Conservation (phyloP, 2,329 filamentous ascomycete species). For the Fusarium xyrophilum region DNA sequence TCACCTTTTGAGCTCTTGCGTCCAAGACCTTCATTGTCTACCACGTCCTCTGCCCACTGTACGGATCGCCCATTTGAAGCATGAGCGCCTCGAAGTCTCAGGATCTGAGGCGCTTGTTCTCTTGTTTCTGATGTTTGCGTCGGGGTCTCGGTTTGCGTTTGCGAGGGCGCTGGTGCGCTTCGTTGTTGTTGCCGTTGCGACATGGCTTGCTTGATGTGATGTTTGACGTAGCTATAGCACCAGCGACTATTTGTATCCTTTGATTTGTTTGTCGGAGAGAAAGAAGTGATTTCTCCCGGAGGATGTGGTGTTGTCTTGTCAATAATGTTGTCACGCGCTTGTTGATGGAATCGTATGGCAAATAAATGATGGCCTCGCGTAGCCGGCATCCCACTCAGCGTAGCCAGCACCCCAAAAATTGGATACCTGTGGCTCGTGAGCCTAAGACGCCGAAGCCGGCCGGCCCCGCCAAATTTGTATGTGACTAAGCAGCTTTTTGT, state of each 20-base stretch:
- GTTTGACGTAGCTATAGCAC: not conserved
- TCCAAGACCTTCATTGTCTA: conserved; percentile 94
- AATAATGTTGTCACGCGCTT: conserved; percentile 19
- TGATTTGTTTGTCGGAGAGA: not conserved
- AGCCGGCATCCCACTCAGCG: too few species aligned
- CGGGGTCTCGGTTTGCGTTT: conserved; percentile 45
- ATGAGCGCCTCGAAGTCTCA: conserved; percentile 61
- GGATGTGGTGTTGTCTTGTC: not conserved
- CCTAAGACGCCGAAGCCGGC: too few species aligned
- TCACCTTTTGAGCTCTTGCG: conserved; percentile 93
- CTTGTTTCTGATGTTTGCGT: conserved; percentile 40
- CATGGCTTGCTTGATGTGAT: conserved; percentile 31
- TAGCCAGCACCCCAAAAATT: too few species aligned
- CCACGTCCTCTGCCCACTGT: conserved; percentile 89
- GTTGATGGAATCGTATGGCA: conserved; percentile 24
- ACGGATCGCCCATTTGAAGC: conserved; percentile 66
- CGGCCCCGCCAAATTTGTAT: too few species aligned
- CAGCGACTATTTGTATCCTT: not conserved
- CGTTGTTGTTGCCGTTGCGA: conserved; percentile 44
- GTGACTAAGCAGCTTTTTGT: too few species aligned
- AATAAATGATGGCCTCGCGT: too few species aligned
- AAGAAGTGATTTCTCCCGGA: not conserved
- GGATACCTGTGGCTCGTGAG: too few species aligned
- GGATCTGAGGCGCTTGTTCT: conserved; percentile 48
- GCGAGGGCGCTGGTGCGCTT: conserved; percentile 43